Evolutionary conservation across 768 basidiomycete genomes (phyloP), one percentile per base, ranked within the genome.

Genomic region (Russula lepida): DNA sequence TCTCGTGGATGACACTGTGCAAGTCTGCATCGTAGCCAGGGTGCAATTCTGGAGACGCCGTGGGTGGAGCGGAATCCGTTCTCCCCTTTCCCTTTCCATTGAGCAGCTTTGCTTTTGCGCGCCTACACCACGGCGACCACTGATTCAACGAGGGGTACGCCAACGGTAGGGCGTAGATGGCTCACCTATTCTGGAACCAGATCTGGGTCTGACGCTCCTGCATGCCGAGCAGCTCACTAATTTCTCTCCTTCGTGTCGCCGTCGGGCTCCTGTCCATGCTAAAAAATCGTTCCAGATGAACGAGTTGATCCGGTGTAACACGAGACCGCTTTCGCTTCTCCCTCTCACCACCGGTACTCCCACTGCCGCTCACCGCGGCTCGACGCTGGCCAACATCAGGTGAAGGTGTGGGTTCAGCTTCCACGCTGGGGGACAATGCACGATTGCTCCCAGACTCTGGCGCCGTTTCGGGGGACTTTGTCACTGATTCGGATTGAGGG

Each of bases 191-290:
- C 71, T 92, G 89, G 68, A 91, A 92, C 90, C 90, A 92, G 50
- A 92, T 87, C 72, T 92, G 90, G 0, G 88, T 90, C 76, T 92
- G 90, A 39, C 89, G 84, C 73, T 92, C 90, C 54, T 87, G 81
- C 86, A 92, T 90, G 17, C 88, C 87, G 5, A 92, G 76, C 58
- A 81, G 71, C 27, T 84, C 80, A 60, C 86, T 83, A 55, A 92
- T 89, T 67, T 90, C 89, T 56, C 83, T 81, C 46, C 90, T 78
- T 52, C 83, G 79, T 12, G 79, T 78, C 2, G 86, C 84, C 3
- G 86, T 86, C 11, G 90, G 90, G 69, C 83, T 87, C 46, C 84
- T 78, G 70, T 91, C 88, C 53, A 73, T 68, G 13, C 81, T 71
- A 69, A 92, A 92, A 66, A 84, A 81, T 2, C 76, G 79, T 66